These are phyloP conservation scores for Cruciata laevipes DNA, from an alignment of 257 asterid species.

Conservation along the genomic window DNA sequence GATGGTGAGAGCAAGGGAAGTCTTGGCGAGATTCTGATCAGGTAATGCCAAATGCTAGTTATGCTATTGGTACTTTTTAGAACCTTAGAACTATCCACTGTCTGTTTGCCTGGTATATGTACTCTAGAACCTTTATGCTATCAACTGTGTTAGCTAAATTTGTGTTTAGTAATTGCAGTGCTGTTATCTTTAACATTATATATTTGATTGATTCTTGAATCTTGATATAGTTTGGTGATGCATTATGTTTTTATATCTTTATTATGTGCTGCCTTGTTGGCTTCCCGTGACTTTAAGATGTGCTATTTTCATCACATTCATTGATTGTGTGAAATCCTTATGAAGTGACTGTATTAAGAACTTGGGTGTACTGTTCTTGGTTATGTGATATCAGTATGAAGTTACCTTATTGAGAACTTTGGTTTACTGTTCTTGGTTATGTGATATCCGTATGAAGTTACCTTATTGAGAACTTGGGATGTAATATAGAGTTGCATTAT, in stretches of 20 bases:
- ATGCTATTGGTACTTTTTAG: not conserved
- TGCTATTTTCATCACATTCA: not conserved
- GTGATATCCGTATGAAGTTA: not conserved
- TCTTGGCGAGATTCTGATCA: slow-evolving; percentile 68
- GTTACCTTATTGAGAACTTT: too few relatives aligned
- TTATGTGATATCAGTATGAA: too few relatives aligned
- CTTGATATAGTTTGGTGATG: not conserved
- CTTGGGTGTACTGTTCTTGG: not conserved
- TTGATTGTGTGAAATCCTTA: too few relatives aligned
- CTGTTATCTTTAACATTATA: too few relatives aligned
- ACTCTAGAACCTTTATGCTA: too few relatives aligned
- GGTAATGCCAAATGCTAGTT: slow-evolving; percentile 8
- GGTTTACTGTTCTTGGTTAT: too few relatives aligned
- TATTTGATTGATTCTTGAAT: not conserved
- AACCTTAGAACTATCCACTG: not conserved
- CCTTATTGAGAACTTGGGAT: not conserved
- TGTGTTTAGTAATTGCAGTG: not conserved
- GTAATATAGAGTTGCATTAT: not conserved
- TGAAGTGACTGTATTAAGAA: too few relatives aligned
- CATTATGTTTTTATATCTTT: not conserved
- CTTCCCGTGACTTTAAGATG: not conserved
- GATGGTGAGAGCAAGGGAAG: slow-evolving; percentile 84
- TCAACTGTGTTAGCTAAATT: not conserved
- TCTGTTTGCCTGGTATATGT: not conserved
- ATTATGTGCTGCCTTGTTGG: not conserved